Base-by-base conservation (phyloP, 202 grass and related monocot species). In the Zizania palustris region DNA sequence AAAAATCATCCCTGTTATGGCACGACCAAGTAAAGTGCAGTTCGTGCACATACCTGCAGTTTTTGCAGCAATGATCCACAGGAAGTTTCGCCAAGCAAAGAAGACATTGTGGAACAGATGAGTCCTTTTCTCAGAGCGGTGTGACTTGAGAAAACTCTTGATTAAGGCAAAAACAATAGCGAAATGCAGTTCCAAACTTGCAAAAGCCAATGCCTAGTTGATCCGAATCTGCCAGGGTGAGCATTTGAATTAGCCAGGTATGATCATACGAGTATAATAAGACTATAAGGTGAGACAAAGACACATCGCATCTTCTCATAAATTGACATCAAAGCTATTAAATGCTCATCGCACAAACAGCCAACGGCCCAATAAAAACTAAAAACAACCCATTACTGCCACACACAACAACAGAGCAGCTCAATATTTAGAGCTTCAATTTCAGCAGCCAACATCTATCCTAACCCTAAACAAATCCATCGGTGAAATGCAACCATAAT, bases 11-110 rank as follows among this genome's bases (percentile, higher is more conserved):
- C 22, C 1, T 62, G 35, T 33, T 13, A 61, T 80, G 78, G 12
- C 78, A 72, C 33, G 13, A 53, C 7, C 14, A 53, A 50, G 34
- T 53, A 71, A 18, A 4, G 48, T 45, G 76, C 76, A 45, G 63
- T 36, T 56, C 69, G 35, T 41, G 44, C 55, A 41, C 9, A 7
- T 40, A 76, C 90, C 86, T 93, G 90, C 44, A 93, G 71, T 66
- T 93, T 85, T 67, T 89, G 86, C 45, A 93, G 80, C 74, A 93
- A 87, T 44, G 86, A 85, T 48, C 86, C 86, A 6, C 86, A 89
- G 7, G 86, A 87, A 46, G 62, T 89, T 65, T 79, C 86, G 43
- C 86, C 54, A 6, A 78, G 43, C 59, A 83, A 66, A 59, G 39
- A 16, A 45, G 69, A 45, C 78, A 81, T 81, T 63, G 11, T 3